These are phyloP conservation scores for Pluteus cervinus DNA, from an alignment of 768 basidiomycete genomes.

Conservation along the genomic window DNA sequence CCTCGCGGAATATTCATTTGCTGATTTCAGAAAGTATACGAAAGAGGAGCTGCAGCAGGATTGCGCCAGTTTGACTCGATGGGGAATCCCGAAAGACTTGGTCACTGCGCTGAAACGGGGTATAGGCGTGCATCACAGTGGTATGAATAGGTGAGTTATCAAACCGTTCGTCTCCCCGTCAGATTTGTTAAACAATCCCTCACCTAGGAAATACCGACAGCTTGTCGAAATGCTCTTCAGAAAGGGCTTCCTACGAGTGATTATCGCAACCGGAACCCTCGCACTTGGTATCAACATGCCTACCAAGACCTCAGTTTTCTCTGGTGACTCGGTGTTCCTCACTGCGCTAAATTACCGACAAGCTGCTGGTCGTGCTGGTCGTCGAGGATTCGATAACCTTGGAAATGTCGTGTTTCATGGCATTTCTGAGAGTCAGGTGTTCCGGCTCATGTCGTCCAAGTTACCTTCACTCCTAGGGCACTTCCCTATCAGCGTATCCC, in stretches of 20 bases:
- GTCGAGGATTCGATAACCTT: constrained; percentile 62
- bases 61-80: constrained; percentile 29
- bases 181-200: constrained; percentile 24
- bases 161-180: constrained; percentile 52
- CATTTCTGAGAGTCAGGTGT: constrained; percentile 54
- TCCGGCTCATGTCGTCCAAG: constrained; percentile 57
- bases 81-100: constrained; percentile 36
- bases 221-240: constrained; percentile 67
- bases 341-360: constrained; percentile 70
- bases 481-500: constrained; percentile 64
- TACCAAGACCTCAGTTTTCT: constrained; percentile 58
- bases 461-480: constrained; percentile 56
- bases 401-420: constrained; percentile 75
- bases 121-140: constrained; percentile 64
- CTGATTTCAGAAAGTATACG: constrained; percentile 36
- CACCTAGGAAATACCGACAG: no score
- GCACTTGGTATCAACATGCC: constrained; percentile 76
- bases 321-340: constrained; percentile 53
- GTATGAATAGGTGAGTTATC: constrained; percentile 62
- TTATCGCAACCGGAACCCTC: constrained; percentile 66
- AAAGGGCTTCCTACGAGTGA: constrained; percentile 53
- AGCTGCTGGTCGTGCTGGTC: constrained; percentile 68
- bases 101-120: constrained; percentile 47
- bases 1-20: constrained; percentile 55
- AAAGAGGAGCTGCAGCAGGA: constrained; percentile 44